phyloP scores from a whole-genome alignment of 495 filamentous ascomycete species.

The Hypoxylon intermedium region DNA sequence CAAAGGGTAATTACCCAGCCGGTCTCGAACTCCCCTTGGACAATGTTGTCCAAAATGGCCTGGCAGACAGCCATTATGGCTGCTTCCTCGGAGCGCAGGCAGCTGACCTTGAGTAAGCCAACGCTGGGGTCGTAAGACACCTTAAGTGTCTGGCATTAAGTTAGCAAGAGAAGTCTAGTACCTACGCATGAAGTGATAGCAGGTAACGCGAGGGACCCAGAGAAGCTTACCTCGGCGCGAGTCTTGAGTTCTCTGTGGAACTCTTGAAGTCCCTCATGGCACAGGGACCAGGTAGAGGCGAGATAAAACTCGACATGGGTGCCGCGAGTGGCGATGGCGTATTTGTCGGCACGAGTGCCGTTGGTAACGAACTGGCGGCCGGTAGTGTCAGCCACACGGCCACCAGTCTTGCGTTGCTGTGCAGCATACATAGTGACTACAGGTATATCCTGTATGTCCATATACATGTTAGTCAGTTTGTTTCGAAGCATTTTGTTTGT shows the following conservation, averaged over 20 bases:
- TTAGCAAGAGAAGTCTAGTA: constrained; percentile 11
- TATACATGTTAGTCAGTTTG: too few relatives aligned
- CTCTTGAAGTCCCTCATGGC: constrained; percentile 38
- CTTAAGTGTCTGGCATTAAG: constrained; percentile 34
- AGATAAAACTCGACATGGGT: constrained; percentile 43
- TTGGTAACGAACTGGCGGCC: too few relatives aligned
- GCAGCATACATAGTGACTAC: too few relatives aligned
- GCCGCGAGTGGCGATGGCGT: too few relatives aligned
- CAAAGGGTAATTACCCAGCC: constrained; percentile 33
- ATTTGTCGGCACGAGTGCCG: too few relatives aligned
- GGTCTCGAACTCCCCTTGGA: constrained; percentile 15
- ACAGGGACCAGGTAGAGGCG: constrained; percentile 43
- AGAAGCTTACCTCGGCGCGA: constrained; percentile 31
- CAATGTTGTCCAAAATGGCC: constrained; percentile 28
- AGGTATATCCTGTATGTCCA: too few relatives aligned
- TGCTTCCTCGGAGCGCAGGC: constrained; percentile 31
- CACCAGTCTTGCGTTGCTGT: too few relatives aligned
- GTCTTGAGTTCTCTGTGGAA: constrained; percentile 31
- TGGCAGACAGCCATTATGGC: constrained; percentile 33
- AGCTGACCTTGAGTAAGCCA: constrained; percentile 43
- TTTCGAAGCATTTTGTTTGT: too few relatives aligned
- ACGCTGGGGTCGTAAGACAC: constrained; percentile 40
- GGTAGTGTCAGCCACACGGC: too few relatives aligned
- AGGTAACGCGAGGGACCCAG: not conserved
- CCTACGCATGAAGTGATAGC: not conserved